Base-by-base conservation (phyloP, 306 rosid species). In the Dalbergia cochinchinensis region DNA sequence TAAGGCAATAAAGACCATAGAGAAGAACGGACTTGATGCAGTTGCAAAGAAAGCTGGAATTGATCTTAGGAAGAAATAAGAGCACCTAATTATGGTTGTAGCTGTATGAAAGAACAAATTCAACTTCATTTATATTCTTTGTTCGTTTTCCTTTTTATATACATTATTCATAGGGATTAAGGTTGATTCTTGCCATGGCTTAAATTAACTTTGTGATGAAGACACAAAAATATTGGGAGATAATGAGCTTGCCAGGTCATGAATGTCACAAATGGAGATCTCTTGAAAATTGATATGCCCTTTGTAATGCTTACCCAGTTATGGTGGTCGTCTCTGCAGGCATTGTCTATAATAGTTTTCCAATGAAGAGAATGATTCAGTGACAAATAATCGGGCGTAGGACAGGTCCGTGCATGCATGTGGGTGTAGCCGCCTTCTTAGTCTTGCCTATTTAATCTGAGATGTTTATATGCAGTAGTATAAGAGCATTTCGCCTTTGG, bases 1-100 rank as follows among this genome's bases (percentile, higher is more conserved):
- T 0, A 95, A 95, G 83, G 99, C 97, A 4, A 79, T 95, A 85
- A 95, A 95, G 82, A 95, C 97, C 70, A 91, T 95, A 61, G 98
- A 95, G 89, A 95, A 95, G 82, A 92, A 95, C 53, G 99, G 99
- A 63, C 89, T 92, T 22, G 99, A 95, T 81, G 97, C 94, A 16
- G 98, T 95, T 35, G 99, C 99, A 50, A 95, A 92, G 88, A 95
- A 95, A 86, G 99, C 99, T 0, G 98, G 98, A 41, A 85, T 95
- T 20, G 99, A 92, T 84, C 99, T 94, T 48, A 79, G 91, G 63
- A 94, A 92, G 87, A 69, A 83, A 80, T 94, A 86, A 85, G 81
- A 53, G 48, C 60, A 57, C 31, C 57, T 68, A 20, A 37, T 70
- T 71, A 11, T 77, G 20, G 8, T 76, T 80, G 86, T 72, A 42